phyloP scores from a whole-genome alignment of 345 rosid genomes.

The Trapa incisa region DNA sequence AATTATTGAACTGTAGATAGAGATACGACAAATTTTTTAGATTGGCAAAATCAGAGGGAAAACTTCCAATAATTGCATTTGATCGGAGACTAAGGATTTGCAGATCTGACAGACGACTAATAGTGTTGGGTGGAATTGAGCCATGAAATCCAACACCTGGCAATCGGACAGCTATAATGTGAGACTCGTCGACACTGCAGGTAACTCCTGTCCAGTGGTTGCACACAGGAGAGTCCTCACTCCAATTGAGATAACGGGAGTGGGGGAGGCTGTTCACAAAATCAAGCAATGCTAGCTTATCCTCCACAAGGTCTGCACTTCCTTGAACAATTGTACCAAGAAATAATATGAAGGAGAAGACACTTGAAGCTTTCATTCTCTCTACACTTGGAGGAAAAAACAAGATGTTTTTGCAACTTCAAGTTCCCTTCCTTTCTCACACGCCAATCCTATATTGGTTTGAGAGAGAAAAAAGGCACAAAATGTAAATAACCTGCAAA shows the following conservation, averaged over 20 bases:
- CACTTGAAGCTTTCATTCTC: constrained; percentile 21
- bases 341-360: constrained; percentile 24
- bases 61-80: constrained; percentile 19
- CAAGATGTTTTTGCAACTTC: constrained; percentile 40
- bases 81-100: constrained; percentile 29
- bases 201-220: constrained; percentile 23
- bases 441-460: constrained; percentile 6
- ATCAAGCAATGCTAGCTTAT: constrained; percentile 29
- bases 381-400: constrained; percentile 20
- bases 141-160: constrained; percentile 28
- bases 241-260: constrained; percentile 22
- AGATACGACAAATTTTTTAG: constrained; percentile 16
- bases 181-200: constrained; percentile 17
- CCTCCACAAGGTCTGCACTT: constrained; percentile 27
- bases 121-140: constrained; percentile 23
- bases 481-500: constrained; percentile 12
- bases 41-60: constrained; percentile 25
- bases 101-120: constrained; percentile 19
- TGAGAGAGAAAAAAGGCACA: constrained; percentile 5
- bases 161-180: constrained; percentile 20
- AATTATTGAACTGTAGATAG: constrained; percentile 24
- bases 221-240: constrained; percentile 16
- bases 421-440: background rate
- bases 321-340: constrained; percentile 20
- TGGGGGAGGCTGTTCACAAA: constrained; percentile 16